These are phyloP conservation scores for Alternaria tenuissima DNA, from an alignment of 2,329 filamentous ascomycete genomes.

Conservation along the genomic window DNA sequence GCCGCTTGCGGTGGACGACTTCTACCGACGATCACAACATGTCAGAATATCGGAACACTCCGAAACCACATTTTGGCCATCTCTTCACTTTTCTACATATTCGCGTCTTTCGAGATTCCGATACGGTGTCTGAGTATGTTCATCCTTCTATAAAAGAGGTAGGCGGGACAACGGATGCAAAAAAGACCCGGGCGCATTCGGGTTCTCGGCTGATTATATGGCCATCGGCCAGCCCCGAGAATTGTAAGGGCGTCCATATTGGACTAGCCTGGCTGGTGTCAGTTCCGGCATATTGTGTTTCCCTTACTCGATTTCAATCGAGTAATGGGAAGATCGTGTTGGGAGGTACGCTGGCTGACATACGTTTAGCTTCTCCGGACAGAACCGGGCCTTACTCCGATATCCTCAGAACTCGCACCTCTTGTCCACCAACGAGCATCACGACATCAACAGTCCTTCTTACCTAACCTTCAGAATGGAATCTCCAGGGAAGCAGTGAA, in stretches of 20 bases:
- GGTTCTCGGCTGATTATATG: slow-evolving; percentile 11
- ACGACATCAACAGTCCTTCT: background rate
- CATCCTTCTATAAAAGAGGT: background rate
- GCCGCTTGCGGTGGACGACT: slow-evolving; percentile 20
- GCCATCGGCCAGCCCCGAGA: slow-evolving; percentile 38
- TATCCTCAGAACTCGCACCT: slow-evolving; percentile 1
- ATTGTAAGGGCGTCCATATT: slow-evolving; percentile 14
- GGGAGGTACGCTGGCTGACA: slow-evolving; percentile 38
- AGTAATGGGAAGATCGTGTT: slow-evolving; percentile 41
- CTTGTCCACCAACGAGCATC: background rate
- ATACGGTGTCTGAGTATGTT: background rate
- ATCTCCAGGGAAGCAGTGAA: background rate
- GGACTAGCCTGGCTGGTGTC: slow-evolving; percentile 24
- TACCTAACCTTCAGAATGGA: background rate
- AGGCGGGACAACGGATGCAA: background rate
- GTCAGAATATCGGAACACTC: slow-evolving; percentile 2
- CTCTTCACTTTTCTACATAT: background rate
- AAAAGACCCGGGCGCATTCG: slow-evolving; percentile 7
- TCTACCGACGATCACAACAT: slow-evolving; percentile 1
- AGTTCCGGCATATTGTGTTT: slow-evolving; percentile 30
- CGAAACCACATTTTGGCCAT: background rate
- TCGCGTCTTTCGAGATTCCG: background rate
- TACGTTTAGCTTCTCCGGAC: slow-evolving; percentile 28
- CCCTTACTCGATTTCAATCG: slow-evolving; percentile 48
- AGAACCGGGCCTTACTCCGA: slow-evolving; percentile 9